Evolutionary conservation across 2,329 filamentous ascomycete species (phyloP).

Genomic region (Aspergillus ochraceus): DNA sequence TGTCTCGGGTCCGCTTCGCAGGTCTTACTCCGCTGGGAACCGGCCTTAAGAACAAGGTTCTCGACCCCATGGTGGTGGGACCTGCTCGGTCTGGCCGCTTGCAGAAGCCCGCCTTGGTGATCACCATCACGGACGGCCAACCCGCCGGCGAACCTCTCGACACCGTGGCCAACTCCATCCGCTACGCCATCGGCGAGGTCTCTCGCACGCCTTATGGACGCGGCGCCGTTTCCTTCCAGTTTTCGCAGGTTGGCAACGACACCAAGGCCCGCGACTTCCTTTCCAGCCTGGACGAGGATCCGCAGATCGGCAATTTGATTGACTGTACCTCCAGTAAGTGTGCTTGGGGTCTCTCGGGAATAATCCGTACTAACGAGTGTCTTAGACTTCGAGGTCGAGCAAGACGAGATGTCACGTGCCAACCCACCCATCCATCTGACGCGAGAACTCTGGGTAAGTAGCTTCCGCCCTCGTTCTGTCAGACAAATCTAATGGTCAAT

Average conservation of each 20-base stretch:
- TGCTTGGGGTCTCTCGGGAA: background rate
- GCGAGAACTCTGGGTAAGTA: slow-evolving; percentile 60
- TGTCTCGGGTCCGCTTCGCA: slow-evolving; percentile 61
- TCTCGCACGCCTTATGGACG: slow-evolving; percentile 53
- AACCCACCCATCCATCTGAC: slow-evolving; percentile 63
- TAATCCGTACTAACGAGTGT: slow-evolving; percentile 16
- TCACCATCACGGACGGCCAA: slow-evolving; percentile 66
- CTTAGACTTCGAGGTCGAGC: slow-evolving; percentile 66
- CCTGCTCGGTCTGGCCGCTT: slow-evolving; percentile 55
- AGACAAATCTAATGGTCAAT: slow-evolving; percentile 12
- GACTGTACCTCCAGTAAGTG: slow-evolving; percentile 68
- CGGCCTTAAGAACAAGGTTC: slow-evolving; percentile 61
- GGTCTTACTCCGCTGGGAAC: slow-evolving; percentile 68
- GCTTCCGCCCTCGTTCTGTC: background rate
- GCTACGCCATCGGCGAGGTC: slow-evolving; percentile 54
- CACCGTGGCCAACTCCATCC: slow-evolving; percentile 59
- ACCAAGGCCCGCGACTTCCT: slow-evolving; percentile 64
- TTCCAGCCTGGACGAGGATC: slow-evolving; percentile 63
- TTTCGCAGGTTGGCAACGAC: slow-evolving; percentile 69
- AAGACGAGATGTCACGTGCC: slow-evolving; percentile 63
- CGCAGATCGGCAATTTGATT: slow-evolving; percentile 60
- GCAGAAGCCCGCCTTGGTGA: slow-evolving; percentile 64
- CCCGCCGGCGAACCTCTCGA: slow-evolving; percentile 62
- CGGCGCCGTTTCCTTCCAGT: slow-evolving; percentile 65
- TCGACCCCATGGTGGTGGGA: slow-evolving; percentile 60